Evolutionary conservation across 2,329 filamentous ascomycete genomes (phyloP).

Genomic region (Hymenoscyphus occultus): DNA sequence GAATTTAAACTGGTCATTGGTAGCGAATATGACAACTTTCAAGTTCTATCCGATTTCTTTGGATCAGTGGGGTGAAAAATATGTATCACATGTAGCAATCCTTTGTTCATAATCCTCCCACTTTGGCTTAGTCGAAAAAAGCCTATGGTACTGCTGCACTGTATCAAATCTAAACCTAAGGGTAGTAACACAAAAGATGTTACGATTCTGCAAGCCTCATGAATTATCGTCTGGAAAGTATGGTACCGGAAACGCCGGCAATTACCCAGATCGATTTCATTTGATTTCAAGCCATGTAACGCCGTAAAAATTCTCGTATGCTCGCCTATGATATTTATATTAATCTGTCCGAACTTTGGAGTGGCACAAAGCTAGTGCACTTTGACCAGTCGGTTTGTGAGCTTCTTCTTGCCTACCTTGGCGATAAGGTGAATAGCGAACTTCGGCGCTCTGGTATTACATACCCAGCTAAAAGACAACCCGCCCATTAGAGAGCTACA

Average conservation of each 20-base stretch:
- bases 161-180: not conserved
- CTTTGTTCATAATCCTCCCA: not conserved
- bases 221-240: not conserved
- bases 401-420: not conserved
- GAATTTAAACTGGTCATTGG: not conserved
- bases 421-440: not conserved
- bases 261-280: not conserved
- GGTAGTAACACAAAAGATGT: not conserved
- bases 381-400: not conserved
- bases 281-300: not conserved
- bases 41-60: not conserved
- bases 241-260: not conserved
- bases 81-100: not conserved
- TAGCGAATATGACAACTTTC: not conserved
- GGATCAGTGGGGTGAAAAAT: not conserved
- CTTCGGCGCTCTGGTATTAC: no score
- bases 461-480: not conserved
- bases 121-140: not conserved
- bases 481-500: no score
- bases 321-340: no score
- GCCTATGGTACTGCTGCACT: not conserved
- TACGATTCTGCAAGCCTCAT: not conserved
- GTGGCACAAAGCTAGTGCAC: not conserved
- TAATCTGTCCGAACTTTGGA: not conserved
- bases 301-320: not conserved